phyloP scores from a whole-genome alignment of 2,329 filamentous ascomycete species.

The Paradendryphiella salina region DNA sequence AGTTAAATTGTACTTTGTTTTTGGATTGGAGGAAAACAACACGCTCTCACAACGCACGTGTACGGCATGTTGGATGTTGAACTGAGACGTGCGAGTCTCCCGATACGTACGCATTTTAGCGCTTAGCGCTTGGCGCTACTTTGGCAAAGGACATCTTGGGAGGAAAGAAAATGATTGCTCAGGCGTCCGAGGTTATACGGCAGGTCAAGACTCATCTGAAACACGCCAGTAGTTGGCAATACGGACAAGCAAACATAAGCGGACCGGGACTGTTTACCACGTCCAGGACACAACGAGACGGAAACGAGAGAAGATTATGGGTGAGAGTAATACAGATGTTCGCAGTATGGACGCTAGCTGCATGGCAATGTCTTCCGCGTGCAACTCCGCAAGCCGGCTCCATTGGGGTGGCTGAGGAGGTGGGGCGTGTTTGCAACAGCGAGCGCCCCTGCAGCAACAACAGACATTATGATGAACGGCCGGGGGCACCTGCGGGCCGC shows the following conservation, averaged over 20 bases:
- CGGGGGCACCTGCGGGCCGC: constrained; percentile 10
- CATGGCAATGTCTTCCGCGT: constrained; percentile 12
- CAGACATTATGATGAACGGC: constrained; percentile 9
- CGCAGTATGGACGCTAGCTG: constrained; percentile 6
- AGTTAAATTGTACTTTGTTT: too few relatives aligned
- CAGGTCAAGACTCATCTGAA: constrained; percentile 7
- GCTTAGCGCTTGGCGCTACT: too few relatives aligned
- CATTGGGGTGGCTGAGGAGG: constrained; percentile 11
- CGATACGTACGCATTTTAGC: too few relatives aligned
- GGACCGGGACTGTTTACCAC: background rate
- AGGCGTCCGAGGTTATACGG: constrained; percentile 2
- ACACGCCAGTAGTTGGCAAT: constrained; percentile 9
- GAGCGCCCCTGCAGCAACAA: constrained; percentile 15
- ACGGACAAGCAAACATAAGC: constrained; percentile 2
- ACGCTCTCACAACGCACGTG: too few relatives aligned
- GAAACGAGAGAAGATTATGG: background rate
- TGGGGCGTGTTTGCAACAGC: constrained; percentile 12
- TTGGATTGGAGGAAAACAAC: too few relatives aligned
- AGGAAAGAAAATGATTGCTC: background rate
- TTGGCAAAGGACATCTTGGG: background rate
- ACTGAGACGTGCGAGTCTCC: too few relatives aligned
- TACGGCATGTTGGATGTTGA: too few relatives aligned
- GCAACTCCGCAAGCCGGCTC: constrained; percentile 17
- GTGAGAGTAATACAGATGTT: constrained; percentile 2
- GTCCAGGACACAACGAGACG: background rate